Base-by-base conservation (phyloP, 768 basidiomycete species). In the Leccinum imitatum region DNA sequence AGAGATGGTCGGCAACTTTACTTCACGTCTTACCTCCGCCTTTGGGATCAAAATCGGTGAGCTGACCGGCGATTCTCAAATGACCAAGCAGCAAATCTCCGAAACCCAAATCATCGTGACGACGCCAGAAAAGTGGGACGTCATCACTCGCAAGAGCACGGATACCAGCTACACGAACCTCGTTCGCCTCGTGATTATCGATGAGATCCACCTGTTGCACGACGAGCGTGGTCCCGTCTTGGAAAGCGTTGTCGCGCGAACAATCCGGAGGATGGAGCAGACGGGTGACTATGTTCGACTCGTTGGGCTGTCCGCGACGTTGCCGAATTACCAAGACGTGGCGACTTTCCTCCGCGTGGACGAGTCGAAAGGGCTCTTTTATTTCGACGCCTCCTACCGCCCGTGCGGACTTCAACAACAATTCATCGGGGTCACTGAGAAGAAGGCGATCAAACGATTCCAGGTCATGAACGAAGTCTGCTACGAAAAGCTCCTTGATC, bases 71-170 rank as follows among this genome's bases (percentile, higher is more conserved):
- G 97, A 99, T 73, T 85, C 93, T 27, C 95, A 98, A 80, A 91
- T 98, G 84, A 99, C 95, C 56, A 99, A 98, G 73, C 88, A 92
- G 62, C 96, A 98, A 74, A 98, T 98, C 56, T 77, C 94, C 11
- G 95, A 95, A 69, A 97, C 96, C 0, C 95, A 98, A 71, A 93
- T 99, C 69, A 98, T 98, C 73, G 95, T 98, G 63, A 97, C 96
- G 0, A 98, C 97, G 0, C 97, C 96, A 0, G 97, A 99, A 78
- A 99, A 99, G 74, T 99, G 94, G 93, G 97, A 99, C 66, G 97
- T 99, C 70, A 96, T 99, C 71, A 98, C 96, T 6, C 89, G 97
- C 67, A 99, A 99, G 79, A 91, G 87, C 65, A 96, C 95, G 1
- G 97, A 98, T 67, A 95, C 93, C 19, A 91, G 89, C 63, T 98